Evolutionary conservation across 2,329 filamentous ascomycete genomes (phyloP), one percentile per base, ranked within the genome.

Genomic region (Curvularia eragrostidis): DNA sequence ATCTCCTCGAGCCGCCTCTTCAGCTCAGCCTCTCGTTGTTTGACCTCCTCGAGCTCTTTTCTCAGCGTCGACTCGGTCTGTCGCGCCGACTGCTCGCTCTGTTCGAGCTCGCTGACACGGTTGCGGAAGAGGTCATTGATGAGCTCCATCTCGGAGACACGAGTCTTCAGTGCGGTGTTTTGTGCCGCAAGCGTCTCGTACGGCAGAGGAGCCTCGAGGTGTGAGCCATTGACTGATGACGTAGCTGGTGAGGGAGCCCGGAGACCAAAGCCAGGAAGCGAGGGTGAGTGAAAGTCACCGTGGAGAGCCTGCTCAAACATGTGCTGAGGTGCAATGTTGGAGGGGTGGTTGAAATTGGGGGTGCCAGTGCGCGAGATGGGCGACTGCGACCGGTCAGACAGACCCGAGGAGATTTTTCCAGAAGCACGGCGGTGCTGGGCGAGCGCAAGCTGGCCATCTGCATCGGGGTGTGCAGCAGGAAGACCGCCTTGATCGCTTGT

Each of bases 81-180:
- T 7, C 83, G 81, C 42, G 87, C 82, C 57, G 87, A 84, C 47
- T 85, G 85, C 72, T 94, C 91, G 70, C 89, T 89, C 65, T 88
- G 86, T 73, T 96, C 91, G 12, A 95, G 82, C 73, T 95, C 84
- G 74, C 87, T 77, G 39, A 97, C 87, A 10, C 80, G 79, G 59
- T 89, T 88, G 44, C 81, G 80, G 75, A 90, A 91, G 19, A 91
- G 78, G 52, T 88, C 85, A 70, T 88, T 97, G 81, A 99, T 97
- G 51, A 99, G 86, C 75, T 99, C 95, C 23, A 99, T 84, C 77
- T 99, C 95, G 67, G 89, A 95, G 32, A 99, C 94, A 41, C 95
- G 89, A 0, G 95, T 99, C 80, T 96, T 96, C n/a, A 98, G 83
- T 49, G 88, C 89, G 5, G 91, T 91, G 75, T 96, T 97, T 61